A percentile compares a stretch with the other conserved stretches of the same genome.
Conservation (phyloP, 495 filamentous ascomycete species). For the Aspergillus leporis region DNA sequence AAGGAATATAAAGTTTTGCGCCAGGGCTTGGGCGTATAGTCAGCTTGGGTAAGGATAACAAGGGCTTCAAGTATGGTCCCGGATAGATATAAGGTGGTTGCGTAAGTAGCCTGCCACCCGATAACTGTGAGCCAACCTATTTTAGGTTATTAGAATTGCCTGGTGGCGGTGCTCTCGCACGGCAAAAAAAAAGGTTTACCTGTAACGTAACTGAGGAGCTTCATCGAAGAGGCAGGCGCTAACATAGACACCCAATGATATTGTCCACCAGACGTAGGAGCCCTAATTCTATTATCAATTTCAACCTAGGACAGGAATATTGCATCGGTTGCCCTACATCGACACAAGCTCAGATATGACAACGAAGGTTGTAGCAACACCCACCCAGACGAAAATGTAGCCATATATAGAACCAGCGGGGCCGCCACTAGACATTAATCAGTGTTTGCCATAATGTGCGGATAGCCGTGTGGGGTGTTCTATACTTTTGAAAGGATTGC, state of each 20-base stretch:
- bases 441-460: neutral
- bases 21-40: slow-evolving; percentile 41
- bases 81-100: slow-evolving; percentile 38
- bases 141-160: too few relatives aligned
- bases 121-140: slow-evolving; percentile 48
- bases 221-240: slow-evolving; percentile 38
- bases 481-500: slow-evolving; percentile 38
- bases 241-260: slow-evolving; percentile 57
- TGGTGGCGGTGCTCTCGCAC: too few relatives aligned
- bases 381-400: slow-evolving; percentile 50
- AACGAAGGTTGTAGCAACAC: slow-evolving; percentile 30
- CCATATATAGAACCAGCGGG: slow-evolving; percentile 54
- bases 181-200: slow-evolving; percentile 26
- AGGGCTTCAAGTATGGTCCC: slow-evolving; percentile 45
- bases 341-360: slow-evolving; percentile 44
- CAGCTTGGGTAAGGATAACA: slow-evolving; percentile 34
- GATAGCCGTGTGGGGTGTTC: neutral
- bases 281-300: slow-evolving; percentile 27
- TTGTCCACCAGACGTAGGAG: slow-evolving; percentile 52
- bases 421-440: slow-evolving; percentile 40
- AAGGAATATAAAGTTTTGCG: slow-evolving; percentile 46
- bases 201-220: slow-evolving; percentile 51
- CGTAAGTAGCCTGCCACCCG: slow-evolving; percentile 47
- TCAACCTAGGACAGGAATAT: neutral
- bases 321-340: slow-evolving; percentile 38